Evolutionary conservation across 2,329 filamentous ascomycete species (phyloP).

Genomic region (Aureobasidium sp.): DNA sequence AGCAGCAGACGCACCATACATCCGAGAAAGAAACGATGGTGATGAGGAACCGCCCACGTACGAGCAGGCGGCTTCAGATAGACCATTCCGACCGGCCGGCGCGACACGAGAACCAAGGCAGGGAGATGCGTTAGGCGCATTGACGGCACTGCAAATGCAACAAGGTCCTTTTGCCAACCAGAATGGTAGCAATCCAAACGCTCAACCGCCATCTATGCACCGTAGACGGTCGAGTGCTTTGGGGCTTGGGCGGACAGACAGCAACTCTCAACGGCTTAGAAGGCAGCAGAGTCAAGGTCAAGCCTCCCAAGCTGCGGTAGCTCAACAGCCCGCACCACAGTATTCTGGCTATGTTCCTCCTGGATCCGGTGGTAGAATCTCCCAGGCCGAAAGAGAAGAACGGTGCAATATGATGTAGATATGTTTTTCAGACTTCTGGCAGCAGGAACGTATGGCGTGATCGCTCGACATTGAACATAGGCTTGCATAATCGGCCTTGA

Average conservation of each 20-base stretch:
- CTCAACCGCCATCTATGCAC: slow-evolving; percentile 4
- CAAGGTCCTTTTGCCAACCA: slow-evolving; percentile 19
- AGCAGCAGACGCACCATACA: slow-evolving; percentile 16
- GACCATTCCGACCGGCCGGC: slow-evolving; percentile 41
- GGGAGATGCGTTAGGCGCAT: slow-evolving; percentile 28
- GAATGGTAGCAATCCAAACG: neutral
- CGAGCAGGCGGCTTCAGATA: slow-evolving; percentile 54
- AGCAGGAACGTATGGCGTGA: neutral
- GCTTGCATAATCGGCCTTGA: neutral
- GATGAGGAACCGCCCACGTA: slow-evolving; percentile 53
- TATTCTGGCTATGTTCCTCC: slow-evolving; percentile 15
- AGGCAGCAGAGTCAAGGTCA: slow-evolving; percentile 10
- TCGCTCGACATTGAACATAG: neutral
- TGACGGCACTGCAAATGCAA: slow-evolving; percentile 28
- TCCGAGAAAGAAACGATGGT: slow-evolving; percentile 14
- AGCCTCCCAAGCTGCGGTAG: neutral
- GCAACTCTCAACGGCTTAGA: slow-evolving; percentile 5
- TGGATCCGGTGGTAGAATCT: neutral
- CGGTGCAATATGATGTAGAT: slow-evolving; percentile 10
- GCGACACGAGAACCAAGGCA: slow-evolving; percentile 24
- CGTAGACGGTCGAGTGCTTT: slow-evolving; percentile 7
- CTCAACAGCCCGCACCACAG: neutral
- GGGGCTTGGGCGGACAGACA: neutral
- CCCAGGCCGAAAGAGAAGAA: slow-evolving; percentile 8
- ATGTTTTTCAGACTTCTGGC: neutral